Evolutionary conservation across 371 early-diverging fungal species (phyloP).

Genomic region (Saksenaea oblongispora): DNA sequence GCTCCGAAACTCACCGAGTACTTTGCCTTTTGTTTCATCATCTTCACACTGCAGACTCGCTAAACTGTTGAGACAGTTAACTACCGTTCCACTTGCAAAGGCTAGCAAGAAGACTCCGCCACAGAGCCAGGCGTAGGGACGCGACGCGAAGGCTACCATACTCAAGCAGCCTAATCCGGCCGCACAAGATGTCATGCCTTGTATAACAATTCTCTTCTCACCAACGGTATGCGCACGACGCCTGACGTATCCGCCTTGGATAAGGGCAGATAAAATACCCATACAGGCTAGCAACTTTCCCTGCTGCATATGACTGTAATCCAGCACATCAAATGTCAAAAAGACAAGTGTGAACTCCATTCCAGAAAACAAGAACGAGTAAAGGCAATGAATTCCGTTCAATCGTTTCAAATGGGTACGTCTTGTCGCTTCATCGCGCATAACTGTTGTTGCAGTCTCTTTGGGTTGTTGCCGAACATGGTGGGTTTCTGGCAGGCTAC

Average conservation of each 20-base stretch:
- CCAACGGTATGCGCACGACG: conserved; percentile 68
- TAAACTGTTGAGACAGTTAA: conserved; percentile 85
- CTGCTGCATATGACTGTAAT: conserved; percentile 87
- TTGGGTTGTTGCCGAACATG: conserved; percentile 9
- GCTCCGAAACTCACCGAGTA: conserved; percentile 86
- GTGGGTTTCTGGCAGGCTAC: conserved; percentile 81
- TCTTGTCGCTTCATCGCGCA: conserved; percentile 22
- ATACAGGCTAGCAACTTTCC: conserved; percentile 87
- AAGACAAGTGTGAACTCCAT: conserved; percentile 98
- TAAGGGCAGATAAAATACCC: conserved; percentile 83
- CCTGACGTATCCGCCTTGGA: conserved; percentile 95
- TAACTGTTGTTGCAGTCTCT: conserved; percentile 4
- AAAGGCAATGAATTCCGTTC: conserved; percentile 78
- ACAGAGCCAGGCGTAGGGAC: conserved; percentile 24
- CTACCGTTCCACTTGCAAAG: conserved; percentile 92
- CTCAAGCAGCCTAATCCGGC: conserved; percentile 72
- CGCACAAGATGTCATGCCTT: conserved; percentile 78
- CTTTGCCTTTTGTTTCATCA: conserved; percentile 60
- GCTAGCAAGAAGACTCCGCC: conserved; percentile 79
- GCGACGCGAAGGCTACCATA: conserved; percentile 34
- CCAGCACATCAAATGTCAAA: conserved; percentile 88
- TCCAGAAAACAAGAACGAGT: conserved; percentile 92
- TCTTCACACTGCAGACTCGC: conserved; percentile 62
- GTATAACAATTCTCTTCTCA: conserved; percentile 72
- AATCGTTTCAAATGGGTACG: conserved; percentile 52